Base-by-base conservation (phyloP, 2,329 filamentous ascomycete species). In the Didymella keratinophila region DNA sequence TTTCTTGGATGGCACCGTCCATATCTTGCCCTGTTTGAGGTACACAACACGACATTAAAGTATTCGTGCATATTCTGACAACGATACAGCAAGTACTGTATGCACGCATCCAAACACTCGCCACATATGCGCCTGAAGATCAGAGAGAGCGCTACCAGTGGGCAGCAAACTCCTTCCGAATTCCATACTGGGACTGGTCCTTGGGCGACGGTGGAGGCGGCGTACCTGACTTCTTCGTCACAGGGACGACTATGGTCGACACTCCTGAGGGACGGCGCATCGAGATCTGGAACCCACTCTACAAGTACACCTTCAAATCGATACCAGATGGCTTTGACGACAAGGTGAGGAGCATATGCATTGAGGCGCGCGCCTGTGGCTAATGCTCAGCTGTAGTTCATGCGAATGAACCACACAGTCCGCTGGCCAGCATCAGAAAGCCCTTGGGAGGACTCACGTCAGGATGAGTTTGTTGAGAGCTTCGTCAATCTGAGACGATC, bases 1-100 rank as follows among this genome's bases (percentile, higher is more conserved):
- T 95, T 96, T 72, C 84, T 90, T n/a, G 84, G 87, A 28, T 96
- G 92, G 92, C 92, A 96, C 80, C 84, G 92, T 21, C 90, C 92
- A 0, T 96, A 95, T 74, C 79, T 96, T 37, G 80, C 84, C 2
- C 77, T 89, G 1, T 87, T 81, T 61, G 82, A 90, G 78, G 84
- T 85, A 65, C 47, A 23, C 6, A 20, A 4, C 7, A 5, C 6
- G 7, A 7, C 7, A 12, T 8, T 21, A 3, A 28, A 20, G 14
- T n/a, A 4, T 4, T 7, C 8, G 58, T 10, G 37, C 42, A 44
- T 12, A 10, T 10, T 3, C 34, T 62, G 9, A 62, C n/a, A 5
- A 8, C 7, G 2, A 10, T 8, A 3, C 9, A 77, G 73, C 68
- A 76, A 74, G 58, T 69, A n/a, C 43, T 76, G 1, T 64, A 71